These are phyloP conservation scores for Adansonia gregorii DNA, from an alignment of 441 rosid genomes.

Conservation along the genomic window DNA sequence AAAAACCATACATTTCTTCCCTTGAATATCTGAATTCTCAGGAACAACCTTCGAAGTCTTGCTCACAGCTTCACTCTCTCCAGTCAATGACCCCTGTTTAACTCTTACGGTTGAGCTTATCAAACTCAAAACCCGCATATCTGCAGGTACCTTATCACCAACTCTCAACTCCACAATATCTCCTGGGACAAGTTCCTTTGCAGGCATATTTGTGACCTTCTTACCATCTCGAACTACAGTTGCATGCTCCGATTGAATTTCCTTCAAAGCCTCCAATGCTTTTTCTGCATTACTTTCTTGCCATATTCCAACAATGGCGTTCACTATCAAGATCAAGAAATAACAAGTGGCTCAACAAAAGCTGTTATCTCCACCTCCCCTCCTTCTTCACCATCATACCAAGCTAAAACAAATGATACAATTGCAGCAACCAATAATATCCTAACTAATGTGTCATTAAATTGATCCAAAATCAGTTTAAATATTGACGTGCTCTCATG, in stretches of 20 bases:
- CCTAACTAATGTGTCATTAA: constrained; percentile 81
- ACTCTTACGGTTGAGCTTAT: constrained; percentile 78
- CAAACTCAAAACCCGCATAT: constrained; percentile 75
- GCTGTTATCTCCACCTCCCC: constrained; percentile 91
- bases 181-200: constrained; percentile 86
- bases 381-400: constrained; percentile 85
- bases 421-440: constrained; percentile 78
- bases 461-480: constrained; percentile 73
- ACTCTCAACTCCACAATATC: constrained; percentile 85
- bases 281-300: constrained; percentile 90
- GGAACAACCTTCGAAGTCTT: constrained; percentile 70
- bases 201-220: constrained; percentile 50
- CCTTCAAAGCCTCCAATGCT: constrained; percentile 87
- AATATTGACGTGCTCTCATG: constrained; percentile 69
- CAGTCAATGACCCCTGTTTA: constrained; percentile 91
- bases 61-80: constrained; percentile 89
- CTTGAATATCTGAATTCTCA: constrained; percentile 76
- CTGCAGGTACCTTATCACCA: constrained; percentile 93
- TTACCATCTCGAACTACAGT: constrained; percentile 66
- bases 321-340: constrained; percentile 82
- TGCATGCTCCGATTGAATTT: constrained; percentile 85
- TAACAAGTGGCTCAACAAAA: constrained; percentile 88
- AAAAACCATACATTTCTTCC: constrained; percentile 85
- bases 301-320: constrained; percentile 89
- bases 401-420: constrained; percentile 78